phyloP scores from a whole-genome alignment of 192 early-diverging fungal genomes.

The Fimicolochytrium jonesii region DNA sequence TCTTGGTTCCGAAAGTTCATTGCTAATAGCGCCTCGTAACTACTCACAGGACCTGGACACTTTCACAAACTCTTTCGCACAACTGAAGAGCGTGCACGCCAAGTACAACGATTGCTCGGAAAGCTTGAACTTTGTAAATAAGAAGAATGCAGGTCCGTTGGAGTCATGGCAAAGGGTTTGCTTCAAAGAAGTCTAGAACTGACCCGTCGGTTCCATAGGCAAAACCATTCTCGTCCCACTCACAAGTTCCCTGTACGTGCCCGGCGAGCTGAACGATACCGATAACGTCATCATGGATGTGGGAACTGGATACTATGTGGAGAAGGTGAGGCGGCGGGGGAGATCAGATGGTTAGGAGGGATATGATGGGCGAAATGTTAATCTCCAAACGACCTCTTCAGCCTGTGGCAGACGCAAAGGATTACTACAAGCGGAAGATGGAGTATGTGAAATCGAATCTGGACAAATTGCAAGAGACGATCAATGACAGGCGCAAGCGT shows the following conservation, averaged over 20 bases:
- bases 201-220: slow-evolving; percentile 14
- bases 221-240: slow-evolving; percentile 73
- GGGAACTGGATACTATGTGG: slow-evolving; percentile 93
- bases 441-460: slow-evolving; percentile 77
- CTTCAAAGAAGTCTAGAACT: not conserved
- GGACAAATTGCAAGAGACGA: slow-evolving; percentile 75
- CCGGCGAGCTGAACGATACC: slow-evolving; percentile 75
- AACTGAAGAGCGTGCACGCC: slow-evolving; percentile 82
- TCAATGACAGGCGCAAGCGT: slow-evolving; percentile 68
- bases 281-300: slow-evolving; percentile 91
- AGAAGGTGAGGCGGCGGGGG: slow-evolving; percentile 64
- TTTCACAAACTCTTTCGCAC: slow-evolving; percentile 76
- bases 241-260: slow-evolving; percentile 87
- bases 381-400: slow-evolving; percentile 25
- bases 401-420: slow-evolving; percentile 71
- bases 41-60: slow-evolving; percentile 71
- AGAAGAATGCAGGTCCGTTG: slow-evolving; percentile 42
- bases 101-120: slow-evolving; percentile 82
- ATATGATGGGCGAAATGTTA: too few species aligned
- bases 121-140: slow-evolving; percentile 57
- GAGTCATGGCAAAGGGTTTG: not conserved
- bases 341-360: too few species aligned
- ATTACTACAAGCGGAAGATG: slow-evolving; percentile 80
- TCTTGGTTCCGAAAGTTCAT: too few species aligned
- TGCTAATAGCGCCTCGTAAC: too few species aligned